phyloP scores from a whole-genome alignment of 768 basidiomycete species.

The Naganishia vaughanmartiniae region DNA sequence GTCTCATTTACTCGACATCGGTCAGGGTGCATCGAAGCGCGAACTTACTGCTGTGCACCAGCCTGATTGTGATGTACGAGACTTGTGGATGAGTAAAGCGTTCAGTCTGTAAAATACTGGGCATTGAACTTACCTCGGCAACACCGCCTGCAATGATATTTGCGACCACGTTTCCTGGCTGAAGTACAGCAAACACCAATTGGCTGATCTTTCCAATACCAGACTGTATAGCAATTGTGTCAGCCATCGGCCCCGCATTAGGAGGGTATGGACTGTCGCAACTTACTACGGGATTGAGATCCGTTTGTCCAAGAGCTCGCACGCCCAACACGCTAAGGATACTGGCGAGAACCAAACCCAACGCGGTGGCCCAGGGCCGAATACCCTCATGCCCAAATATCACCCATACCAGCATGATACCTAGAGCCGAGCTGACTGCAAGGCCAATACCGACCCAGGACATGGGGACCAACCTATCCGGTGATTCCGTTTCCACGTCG shows the following conservation, averaged over 20 bases:
- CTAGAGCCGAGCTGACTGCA: slow-evolving; percentile 61
- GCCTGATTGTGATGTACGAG: slow-evolving; percentile 56
- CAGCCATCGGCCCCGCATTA: slow-evolving; percentile 32
- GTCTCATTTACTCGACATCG: background rate
- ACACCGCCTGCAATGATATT: slow-evolving; percentile 96
- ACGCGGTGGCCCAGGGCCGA: slow-evolving; percentile 87
- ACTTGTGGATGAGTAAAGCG: background rate
- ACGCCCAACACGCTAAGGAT: slow-evolving; percentile 86
- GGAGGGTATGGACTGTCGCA: background rate
- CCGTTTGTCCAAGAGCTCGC: slow-evolving; percentile 91
- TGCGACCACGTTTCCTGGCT: slow-evolving; percentile 92
- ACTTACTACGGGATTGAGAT: slow-evolving; percentile 58
- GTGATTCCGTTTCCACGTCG: slow-evolving; percentile 66
- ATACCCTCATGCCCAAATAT: slow-evolving; percentile 90
- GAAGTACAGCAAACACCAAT: slow-evolving; percentile 87
- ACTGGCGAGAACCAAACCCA: slow-evolving; percentile 78
- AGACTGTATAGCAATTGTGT: slow-evolving; percentile 42
- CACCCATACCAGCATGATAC: slow-evolving; percentile 77
- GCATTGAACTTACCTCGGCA: slow-evolving; percentile 58
- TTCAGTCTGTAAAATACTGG: slow-evolving; percentile 27
- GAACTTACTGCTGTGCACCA: slow-evolving; percentile 81
- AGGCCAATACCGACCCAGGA: slow-evolving; percentile 75
- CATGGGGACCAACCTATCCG: slow-evolving; percentile 74
- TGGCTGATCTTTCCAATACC: slow-evolving; percentile 94
- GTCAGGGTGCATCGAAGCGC: background rate